A percentile compares a stretch with the other conserved stretches of the same genome.
Evolutionary conservation across 1,284 basidiomycete species (phyloP).

Genomic region (Melampsora larici-populina): DNA sequence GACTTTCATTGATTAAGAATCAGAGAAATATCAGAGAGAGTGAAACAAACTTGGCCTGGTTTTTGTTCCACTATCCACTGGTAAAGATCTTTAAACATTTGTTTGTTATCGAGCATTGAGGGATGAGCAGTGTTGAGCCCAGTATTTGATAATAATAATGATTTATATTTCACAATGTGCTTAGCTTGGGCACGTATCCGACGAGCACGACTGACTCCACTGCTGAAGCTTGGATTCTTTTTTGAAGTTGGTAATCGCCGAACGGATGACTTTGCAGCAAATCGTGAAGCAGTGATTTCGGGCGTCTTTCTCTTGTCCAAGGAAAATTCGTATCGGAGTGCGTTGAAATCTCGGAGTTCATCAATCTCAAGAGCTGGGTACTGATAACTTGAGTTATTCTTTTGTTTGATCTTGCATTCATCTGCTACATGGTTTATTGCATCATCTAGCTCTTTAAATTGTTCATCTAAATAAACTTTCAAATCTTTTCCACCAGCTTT

Average conservation of each 20-base stretch:
- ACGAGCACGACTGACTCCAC: slow-evolving; percentile 3
- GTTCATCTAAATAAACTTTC: background rate
- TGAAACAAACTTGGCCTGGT: slow-evolving; percentile 14
- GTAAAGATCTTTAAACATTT: background rate
- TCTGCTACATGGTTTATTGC: background rate
- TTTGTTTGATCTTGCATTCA: background rate
- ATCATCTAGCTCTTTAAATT: background rate
- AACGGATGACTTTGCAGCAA: slow-evolving; percentile 17
- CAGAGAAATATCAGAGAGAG: too few relatives aligned
- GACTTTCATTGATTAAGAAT: background rate
- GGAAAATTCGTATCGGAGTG: background rate
- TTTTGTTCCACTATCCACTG: too few relatives aligned
- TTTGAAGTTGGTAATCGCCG: background rate
- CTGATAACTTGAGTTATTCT: background rate
- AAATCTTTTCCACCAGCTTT: background rate
- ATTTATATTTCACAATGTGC: background rate
- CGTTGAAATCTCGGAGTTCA: slow-evolving; percentile 25
- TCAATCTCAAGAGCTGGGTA: background rate
- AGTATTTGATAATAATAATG: background rate
- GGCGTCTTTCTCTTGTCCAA: background rate
- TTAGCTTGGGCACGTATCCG: slow-evolving; percentile 10
- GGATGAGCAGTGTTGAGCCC: slow-evolving; percentile 4
- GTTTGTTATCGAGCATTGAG: slow-evolving; percentile 12
- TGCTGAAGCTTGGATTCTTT: background rate
- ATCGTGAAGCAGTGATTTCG: slow-evolving; percentile 1